Evolutionary conservation across 106 monocot genomes (phyloP), one percentile per base, ranked within the genome.

Genomic region (Platanthera zijinensis): DNA sequence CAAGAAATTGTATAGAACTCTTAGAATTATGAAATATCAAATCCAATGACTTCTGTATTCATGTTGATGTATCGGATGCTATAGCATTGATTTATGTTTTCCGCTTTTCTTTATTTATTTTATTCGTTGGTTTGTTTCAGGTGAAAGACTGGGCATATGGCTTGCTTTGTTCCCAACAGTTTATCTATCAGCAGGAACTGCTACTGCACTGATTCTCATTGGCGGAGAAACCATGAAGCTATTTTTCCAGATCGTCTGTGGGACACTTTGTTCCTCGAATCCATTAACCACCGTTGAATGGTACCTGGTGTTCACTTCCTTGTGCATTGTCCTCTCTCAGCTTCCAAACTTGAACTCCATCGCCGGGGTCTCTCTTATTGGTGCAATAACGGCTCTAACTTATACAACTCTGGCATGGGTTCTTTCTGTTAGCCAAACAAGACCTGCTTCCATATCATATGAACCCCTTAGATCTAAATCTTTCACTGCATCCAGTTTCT

Each of bases 181-280:
- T 46, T 97, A 97, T 69, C 80, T 97, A 8, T 97, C 96, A 39
- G 96, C 91, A 10, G 96, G 96, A 18, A 97, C 93, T 51, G 93
- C 93, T 74, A 97, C 96, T 4, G 93, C 96, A 49, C 76, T 97
- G 78, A 93, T 97, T 61, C 87, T 97, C 5, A 80, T 97, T 14
- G 96, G 96, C 52, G 96, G 93, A 13, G 93, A 93, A 78, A 97
- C 93, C 51, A 97, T 97, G 93, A 97, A 97, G 78, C 89, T 97
- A 57, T 97, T 97, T 72, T 97, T 89, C 76, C 85, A 91, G 69
- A 91, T 91, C 80, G 91, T 97, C 17, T 97, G 96, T 52, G 96
- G 93, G 7, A 74, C 89, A 21, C 49, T 84, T 28, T 97, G 96
- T 53, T 77, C 91, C 51, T 83, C 96, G 8, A 89, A 89, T 80